Conservation (phyloP, 352 stramenopile genomes). For the Pythium volutum region DNA sequence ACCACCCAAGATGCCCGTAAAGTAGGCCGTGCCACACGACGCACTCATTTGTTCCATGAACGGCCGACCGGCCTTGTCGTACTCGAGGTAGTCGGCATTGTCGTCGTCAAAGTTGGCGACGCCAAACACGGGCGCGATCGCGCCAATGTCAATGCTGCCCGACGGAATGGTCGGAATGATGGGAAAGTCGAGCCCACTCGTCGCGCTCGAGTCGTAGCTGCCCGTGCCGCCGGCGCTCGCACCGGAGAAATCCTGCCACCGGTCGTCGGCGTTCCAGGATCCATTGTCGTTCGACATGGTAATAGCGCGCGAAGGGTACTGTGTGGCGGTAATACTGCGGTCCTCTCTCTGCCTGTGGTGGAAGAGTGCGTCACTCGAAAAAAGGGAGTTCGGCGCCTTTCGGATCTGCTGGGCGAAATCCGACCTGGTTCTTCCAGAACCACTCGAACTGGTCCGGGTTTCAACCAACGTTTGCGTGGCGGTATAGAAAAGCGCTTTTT, state of each 20-base stretch:
- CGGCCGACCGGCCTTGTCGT: slow-evolving; percentile 77
- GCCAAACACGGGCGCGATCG: slow-evolving; percentile 85
- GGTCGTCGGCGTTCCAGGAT: slow-evolving; percentile 72
- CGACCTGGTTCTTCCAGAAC: slow-evolving; percentile 6
- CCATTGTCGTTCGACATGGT: slow-evolving; percentile 34
- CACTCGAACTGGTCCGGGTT: slow-evolving; percentile 13
- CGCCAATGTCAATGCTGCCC: slow-evolving; percentile 73
- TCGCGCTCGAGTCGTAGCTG: slow-evolving; percentile 46
- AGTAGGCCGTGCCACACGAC: slow-evolving; percentile 79
- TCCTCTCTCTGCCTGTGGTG: slow-evolving; percentile 7
- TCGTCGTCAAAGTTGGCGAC: slow-evolving; percentile 76
- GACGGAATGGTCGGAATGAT: slow-evolving; percentile 73
- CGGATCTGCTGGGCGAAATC: neutral
- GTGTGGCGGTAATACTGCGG: neutral
- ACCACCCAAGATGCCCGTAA: slow-evolving; percentile 80
- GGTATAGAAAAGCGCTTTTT: slow-evolving; percentile 17
- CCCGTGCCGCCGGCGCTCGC: slow-evolving; percentile 22
- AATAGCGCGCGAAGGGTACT: slow-evolving; percentile 9
- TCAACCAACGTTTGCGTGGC: neutral
- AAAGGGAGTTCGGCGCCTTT: too few relatives aligned
- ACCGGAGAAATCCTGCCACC: slow-evolving; percentile 66
- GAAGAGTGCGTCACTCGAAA: slow-evolving; percentile 9
- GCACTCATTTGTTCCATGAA: slow-evolving; percentile 84
- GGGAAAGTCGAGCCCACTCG: slow-evolving; percentile 60
- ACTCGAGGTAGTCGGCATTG: slow-evolving; percentile 80